Conservation (phyloP, 2,329 filamentous ascomycete species). For the Talaromyces piceae region DNA sequence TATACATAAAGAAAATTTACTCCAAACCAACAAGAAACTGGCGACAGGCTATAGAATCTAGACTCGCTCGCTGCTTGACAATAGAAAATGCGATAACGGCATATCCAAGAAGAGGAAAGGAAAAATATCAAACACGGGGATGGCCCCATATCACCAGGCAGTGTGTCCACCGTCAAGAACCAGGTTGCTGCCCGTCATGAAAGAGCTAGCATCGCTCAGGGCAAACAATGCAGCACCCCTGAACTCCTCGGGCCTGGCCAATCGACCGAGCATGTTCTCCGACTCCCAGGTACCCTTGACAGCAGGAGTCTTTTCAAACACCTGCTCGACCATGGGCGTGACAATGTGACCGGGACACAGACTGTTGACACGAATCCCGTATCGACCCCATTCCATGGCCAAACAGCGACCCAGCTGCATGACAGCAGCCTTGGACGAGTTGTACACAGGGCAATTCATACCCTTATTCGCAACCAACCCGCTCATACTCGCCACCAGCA, state of each 20-base stretch:
- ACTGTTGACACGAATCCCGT: conserved; percentile 48
- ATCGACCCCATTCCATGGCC: conserved; percentile 47
- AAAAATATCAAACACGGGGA: too few relatives aligned
- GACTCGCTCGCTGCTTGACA: too few relatives aligned
- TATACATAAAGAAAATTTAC: too few relatives aligned
- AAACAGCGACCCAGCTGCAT: conserved; percentile 45
- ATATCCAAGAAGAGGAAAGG: too few relatives aligned
- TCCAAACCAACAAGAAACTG: too few relatives aligned
- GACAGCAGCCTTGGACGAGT: conserved; percentile 48
- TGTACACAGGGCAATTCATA: conserved; percentile 40
- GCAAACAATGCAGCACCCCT: conserved; percentile 61
- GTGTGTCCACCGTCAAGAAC: conserved; percentile 65
- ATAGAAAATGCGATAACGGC: too few relatives aligned
- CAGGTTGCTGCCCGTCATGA: conserved; percentile 64
- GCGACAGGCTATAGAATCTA: too few relatives aligned
- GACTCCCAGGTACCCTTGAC: conserved; percentile 35
- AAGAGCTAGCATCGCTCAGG: conserved; percentile 59
- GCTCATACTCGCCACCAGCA: conserved; percentile 47
- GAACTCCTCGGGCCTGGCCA: conserved; percentile 52
- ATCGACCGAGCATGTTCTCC: conserved; percentile 46
- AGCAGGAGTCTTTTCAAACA: conserved; percentile 71
- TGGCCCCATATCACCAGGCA: conserved; percentile 37
- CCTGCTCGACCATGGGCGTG: conserved; percentile 69
- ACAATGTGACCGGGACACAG: conserved; percentile 49
- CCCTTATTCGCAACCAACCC: conserved; percentile 45